These are phyloP conservation scores for Mayamaea pseudoterrestris DNA, from an alignment of 108 stramenopile species.

Conservation along the genomic window DNA sequence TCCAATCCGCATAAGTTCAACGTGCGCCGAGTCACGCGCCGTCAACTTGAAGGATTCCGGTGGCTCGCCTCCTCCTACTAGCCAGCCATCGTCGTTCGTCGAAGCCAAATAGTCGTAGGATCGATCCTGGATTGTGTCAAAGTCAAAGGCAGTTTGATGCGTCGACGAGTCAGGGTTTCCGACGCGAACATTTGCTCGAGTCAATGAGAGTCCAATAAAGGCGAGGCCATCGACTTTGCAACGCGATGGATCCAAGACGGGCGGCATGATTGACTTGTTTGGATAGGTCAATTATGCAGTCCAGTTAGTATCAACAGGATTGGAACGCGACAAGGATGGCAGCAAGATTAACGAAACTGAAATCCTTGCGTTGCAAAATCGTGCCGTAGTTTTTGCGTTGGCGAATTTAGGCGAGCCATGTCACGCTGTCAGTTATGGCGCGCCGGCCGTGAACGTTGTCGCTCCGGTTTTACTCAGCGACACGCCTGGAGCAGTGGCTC, in stretches of 20 bases:
- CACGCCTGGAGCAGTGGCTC: too few species aligned
- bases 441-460: too few species aligned
- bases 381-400: too few species aligned
- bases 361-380: too few species aligned
- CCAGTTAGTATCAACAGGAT: too few species aligned
- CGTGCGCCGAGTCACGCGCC: constrained; percentile 73
- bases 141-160: constrained; percentile 72
- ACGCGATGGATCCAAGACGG: constrained; percentile 60
- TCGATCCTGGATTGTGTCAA: constrained; percentile 51
- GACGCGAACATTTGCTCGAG: constrained; percentile 27
- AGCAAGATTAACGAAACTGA: too few species aligned
- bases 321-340: too few species aligned
- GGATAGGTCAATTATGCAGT: too few species aligned
- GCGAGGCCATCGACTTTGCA: constrained; percentile 80
- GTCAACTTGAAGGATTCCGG: constrained; percentile 68
- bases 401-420: too few species aligned
- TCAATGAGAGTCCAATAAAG: constrained; percentile 72
- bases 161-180: constrained; percentile 70
- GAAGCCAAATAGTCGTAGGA: constrained; percentile 55
- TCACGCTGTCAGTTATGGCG: too few species aligned
- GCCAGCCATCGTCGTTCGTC: constrained; percentile 86
- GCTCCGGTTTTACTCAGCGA: too few species aligned
- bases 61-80: constrained; percentile 79
- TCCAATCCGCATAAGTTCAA: constrained; percentile 81
- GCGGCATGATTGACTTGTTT: too few species aligned